These are phyloP conservation scores for Bruguiera parviflora DNA, from an alignment of 345 rosid genomes.

Conservation along the genomic window DNA sequence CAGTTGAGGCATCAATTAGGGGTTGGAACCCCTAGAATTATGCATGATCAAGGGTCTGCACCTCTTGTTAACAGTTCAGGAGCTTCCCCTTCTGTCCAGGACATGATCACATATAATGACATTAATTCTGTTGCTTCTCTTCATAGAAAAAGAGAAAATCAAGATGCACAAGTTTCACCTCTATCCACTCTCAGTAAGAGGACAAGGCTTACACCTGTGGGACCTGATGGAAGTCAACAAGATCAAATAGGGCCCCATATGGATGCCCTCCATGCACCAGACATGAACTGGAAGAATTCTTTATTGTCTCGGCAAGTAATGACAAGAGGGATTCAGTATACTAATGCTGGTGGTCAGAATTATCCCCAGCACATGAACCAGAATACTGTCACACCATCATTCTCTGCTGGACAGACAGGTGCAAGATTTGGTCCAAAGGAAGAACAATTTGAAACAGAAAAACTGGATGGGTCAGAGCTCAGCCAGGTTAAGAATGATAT, in stretches of 20 bases:
- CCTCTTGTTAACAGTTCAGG: constrained; percentile 43
- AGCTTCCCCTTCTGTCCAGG: constrained; percentile 63
- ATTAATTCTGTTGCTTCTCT: constrained; percentile 47
- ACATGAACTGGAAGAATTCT: constrained; percentile 63
- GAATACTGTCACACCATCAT: constrained; percentile 52
- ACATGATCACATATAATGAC: constrained; percentile 55
- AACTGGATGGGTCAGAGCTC: constrained; percentile 50
- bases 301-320: constrained; percentile 52
- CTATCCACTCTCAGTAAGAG: constrained; percentile 63
- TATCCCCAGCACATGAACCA: constrained; percentile 72
- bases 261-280: constrained; percentile 61
- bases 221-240: constrained; percentile 63
- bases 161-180: constrained; percentile 62
- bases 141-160: constrained; percentile 69
- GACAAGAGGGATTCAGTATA: constrained; percentile 58
- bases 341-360: constrained; percentile 56
- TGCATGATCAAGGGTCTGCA: constrained; percentile 61
- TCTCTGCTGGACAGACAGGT: constrained; percentile 54
- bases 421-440: constrained; percentile 63
- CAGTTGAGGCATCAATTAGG: constrained; percentile 57
- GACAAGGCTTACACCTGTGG: constrained; percentile 43
- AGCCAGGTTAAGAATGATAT: constrained; percentile 45
- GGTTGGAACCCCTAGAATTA: constrained; percentile 50
- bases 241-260: constrained; percentile 56
- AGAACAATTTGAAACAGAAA: constrained; percentile 71